phyloP scores from a whole-genome alignment of 129 eudicot genomes.

The Tagetes patula region DNA sequence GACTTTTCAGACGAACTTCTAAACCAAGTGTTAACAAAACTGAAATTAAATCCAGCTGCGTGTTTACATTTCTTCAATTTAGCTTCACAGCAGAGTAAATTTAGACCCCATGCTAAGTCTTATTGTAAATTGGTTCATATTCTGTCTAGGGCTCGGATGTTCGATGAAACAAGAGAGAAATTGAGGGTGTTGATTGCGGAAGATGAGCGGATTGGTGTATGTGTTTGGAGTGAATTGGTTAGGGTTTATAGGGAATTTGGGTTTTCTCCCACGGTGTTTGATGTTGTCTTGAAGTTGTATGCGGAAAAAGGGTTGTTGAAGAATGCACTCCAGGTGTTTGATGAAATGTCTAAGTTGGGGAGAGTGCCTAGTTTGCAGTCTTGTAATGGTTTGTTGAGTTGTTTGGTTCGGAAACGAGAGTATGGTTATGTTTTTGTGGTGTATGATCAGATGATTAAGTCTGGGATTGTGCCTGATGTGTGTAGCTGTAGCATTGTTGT shows the following conservation, averaged over 20 bases:
- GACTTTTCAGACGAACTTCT: constrained; percentile 58
- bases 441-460: constrained; percentile 61
- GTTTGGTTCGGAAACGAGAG: constrained; percentile 55
- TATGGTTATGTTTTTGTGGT: constrained; percentile 45
- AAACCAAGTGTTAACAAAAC: constrained; percentile 42
- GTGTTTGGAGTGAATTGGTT: constrained; percentile 56
- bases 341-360: constrained; percentile 69
- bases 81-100: constrained; percentile 47
- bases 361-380: constrained; percentile 60
- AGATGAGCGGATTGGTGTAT: constrained; percentile 8
- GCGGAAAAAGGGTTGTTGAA: constrained; percentile 58
- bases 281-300: constrained; percentile 57
- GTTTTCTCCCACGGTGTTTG: constrained; percentile 77
- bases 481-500: constrained; percentile 71
- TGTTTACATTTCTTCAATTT: constrained; percentile 62
- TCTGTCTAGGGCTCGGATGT: constrained; percentile 63
- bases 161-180: constrained; percentile 49
- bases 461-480: constrained; percentile 74
- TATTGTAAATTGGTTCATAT: constrained; percentile 66
- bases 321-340: constrained; percentile 80
- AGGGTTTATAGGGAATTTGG: constrained; percentile 58
- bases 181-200: constrained; percentile 46
- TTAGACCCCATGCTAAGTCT: constrained; percentile 44
- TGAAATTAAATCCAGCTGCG: constrained; percentile 51
- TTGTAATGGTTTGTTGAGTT: constrained; percentile 74